Evolutionary conservation across 2,329 filamentous ascomycete species (phyloP).

Genomic region (Chalaropsis ovoidea): DNA sequence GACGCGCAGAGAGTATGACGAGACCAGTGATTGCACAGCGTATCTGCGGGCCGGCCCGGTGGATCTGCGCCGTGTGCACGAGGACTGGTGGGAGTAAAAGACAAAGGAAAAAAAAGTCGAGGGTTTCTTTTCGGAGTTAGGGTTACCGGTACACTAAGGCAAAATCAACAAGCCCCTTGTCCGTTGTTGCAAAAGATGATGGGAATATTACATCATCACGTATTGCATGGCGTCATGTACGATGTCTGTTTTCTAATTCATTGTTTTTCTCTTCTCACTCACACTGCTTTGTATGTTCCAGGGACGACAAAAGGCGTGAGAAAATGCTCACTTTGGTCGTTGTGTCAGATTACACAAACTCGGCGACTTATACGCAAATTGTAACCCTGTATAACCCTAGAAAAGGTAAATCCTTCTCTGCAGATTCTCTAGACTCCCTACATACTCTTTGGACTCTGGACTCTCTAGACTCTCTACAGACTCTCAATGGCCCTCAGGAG

Average conservation of each 20-base stretch:
- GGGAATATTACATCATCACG: background rate
- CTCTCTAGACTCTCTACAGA: constrained; percentile 35
- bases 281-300: background rate
- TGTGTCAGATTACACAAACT: background rate
- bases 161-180: background rate
- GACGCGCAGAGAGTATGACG: constrained; percentile 48
- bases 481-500: constrained; percentile 51
- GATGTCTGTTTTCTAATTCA: background rate
- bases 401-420: background rate
- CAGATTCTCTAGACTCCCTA: constrained; percentile 31
- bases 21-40: constrained; percentile 49
- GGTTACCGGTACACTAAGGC: background rate
- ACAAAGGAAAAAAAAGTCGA: background rate
- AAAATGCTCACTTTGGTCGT: background rate
- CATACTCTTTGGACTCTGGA: too few relatives aligned
- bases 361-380: background rate
- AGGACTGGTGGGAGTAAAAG: constrained; percentile 50
- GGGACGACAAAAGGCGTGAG: background rate
- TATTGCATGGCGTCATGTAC: background rate
- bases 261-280: background rate
- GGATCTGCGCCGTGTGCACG: constrained; percentile 53
- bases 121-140: background rate
- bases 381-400: constrained; percentile 8
- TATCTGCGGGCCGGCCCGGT: constrained; percentile 51
- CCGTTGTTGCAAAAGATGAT: background rate